phyloP scores from a whole-genome alignment of 345 rosid genomes.

The Eucalyptus albens region DNA sequence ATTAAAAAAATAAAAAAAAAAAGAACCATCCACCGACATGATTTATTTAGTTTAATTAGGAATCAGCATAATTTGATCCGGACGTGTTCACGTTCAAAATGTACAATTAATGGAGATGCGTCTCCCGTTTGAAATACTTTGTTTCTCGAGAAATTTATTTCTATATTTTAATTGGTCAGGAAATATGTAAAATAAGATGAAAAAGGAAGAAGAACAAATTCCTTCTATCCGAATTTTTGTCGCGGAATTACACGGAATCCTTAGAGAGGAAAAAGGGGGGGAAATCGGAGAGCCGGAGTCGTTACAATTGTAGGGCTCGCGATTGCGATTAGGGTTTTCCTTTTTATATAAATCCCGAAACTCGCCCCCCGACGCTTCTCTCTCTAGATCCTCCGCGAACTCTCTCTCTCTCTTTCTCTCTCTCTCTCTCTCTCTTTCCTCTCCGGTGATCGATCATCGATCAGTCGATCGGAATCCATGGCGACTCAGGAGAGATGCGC shows the following conservation, averaged over 20 bases:
- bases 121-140: not conserved
- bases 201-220: too few relatives aligned
- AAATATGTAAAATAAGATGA: too few relatives aligned
- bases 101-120: not conserved
- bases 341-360: not conserved
- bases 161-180: not conserved
- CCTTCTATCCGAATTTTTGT: not conserved
- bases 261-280: not conserved
- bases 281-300: not conserved
- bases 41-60: not conserved
- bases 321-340: not conserved
- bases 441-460: not conserved
- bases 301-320: not conserved
- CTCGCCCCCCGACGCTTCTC: not conserved
- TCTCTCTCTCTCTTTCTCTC: not conserved
- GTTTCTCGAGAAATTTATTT: not conserved
- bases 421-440: not conserved
- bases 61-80: not conserved
- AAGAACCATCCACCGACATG: not conserved
- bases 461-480: not conserved
- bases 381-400: not conserved
- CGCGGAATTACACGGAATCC: not conserved
- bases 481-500: constrained; percentile 32
- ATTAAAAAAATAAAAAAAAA: not conserved
- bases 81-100: not conserved